phyloP scores from a whole-genome alignment of 345 rosid species.

The Arabis alpina region DNA sequence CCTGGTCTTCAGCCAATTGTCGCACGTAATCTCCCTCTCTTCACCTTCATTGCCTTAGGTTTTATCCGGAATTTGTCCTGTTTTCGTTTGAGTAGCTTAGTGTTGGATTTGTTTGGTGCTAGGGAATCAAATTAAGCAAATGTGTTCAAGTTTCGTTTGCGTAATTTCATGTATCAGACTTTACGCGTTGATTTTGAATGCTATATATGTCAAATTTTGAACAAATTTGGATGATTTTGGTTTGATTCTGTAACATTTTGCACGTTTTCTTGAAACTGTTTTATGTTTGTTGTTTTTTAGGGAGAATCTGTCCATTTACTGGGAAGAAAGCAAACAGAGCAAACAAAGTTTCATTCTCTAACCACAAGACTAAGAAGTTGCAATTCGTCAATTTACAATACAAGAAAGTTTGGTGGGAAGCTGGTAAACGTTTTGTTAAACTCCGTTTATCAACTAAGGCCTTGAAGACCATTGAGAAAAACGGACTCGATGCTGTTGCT shows the following conservation, averaged over 20 bases:
- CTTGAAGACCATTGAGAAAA: slow-evolving; percentile 89
- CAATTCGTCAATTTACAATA: slow-evolving; percentile 93
- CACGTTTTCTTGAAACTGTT: slow-evolving; percentile 5
- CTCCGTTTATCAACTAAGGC: slow-evolving; percentile 89
- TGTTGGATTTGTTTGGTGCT: slow-evolving; percentile 12
- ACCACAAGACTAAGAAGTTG: slow-evolving; percentile 91
- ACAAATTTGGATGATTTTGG: not conserved
- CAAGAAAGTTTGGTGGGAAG: slow-evolving; percentile 97
- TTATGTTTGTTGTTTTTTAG: slow-evolving; percentile 45
- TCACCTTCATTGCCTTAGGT: not conserved
- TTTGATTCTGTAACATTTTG: not conserved
- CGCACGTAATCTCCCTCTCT: slow-evolving; percentile 60
- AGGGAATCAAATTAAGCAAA: not conserved
- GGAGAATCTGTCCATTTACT: slow-evolving; percentile 88
- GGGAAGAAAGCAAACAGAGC: slow-evolving; percentile 95
- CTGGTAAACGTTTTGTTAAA: slow-evolving; percentile 83
- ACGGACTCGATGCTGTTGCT: slow-evolving; percentile 94
- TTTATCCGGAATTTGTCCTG: not conserved
- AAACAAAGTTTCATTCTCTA: slow-evolving; percentile 89
- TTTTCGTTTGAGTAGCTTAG: not conserved
- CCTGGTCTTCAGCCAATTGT: slow-evolving; percentile 62
- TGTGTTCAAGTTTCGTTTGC: not conserved
- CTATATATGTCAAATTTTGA: not conserved
- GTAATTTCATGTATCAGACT: not conserved
- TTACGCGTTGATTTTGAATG: not conserved